A percentile compares a stretch with the other conserved stretches of the same genome.
phyloP scores from a whole-genome alignment of 106 monocot species.

The Apostasia ramifera region DNA sequence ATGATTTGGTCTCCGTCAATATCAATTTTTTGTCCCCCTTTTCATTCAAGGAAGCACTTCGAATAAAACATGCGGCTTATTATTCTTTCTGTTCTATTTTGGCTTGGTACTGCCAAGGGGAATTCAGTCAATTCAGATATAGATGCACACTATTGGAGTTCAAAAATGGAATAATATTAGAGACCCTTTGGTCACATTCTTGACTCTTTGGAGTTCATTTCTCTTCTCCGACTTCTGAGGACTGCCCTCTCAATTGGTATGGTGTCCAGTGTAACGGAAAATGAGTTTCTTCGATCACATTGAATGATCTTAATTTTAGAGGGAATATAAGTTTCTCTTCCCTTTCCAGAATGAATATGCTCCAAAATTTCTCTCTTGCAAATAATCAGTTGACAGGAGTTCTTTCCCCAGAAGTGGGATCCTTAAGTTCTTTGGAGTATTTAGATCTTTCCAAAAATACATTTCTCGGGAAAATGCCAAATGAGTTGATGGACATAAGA shows the following conservation, averaged over 20 bases:
- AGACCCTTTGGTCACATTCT: constrained; percentile 14
- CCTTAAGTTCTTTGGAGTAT: constrained; percentile 24
- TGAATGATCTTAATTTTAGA: constrained; percentile 29
- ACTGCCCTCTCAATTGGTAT: constrained; percentile 55
- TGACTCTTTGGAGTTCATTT: constrained; percentile 34
- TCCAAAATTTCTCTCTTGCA: constrained; percentile 50
- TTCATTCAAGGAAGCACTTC: too few relatives aligned
- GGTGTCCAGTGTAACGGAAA: constrained; percentile 44
- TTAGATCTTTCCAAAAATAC: constrained; percentile 42
- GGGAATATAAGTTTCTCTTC: constrained; percentile 39
- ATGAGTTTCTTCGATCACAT: constrained; percentile 31
- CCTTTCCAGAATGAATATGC: constrained; percentile 30
- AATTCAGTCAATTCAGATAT: too few relatives aligned
- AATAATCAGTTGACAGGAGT: constrained; percentile 38
- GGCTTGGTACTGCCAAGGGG: too few relatives aligned
- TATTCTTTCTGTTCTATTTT: too few relatives aligned
- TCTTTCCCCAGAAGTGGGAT: constrained; percentile 27
- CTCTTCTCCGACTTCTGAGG: too few relatives aligned
- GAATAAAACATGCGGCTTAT: too few relatives aligned
- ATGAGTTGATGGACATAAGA: constrained; percentile 23
- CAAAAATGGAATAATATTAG: constrained; percentile 42
- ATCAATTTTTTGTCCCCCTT: too few relatives aligned
- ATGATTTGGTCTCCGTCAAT: too few relatives aligned
- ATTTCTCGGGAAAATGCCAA: constrained; percentile 39
- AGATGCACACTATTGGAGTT: constrained; percentile 51